phyloP scores from a whole-genome alignment of 1,284 basidiomycete genomes.

The Papiliotrema nemorosa region DNA sequence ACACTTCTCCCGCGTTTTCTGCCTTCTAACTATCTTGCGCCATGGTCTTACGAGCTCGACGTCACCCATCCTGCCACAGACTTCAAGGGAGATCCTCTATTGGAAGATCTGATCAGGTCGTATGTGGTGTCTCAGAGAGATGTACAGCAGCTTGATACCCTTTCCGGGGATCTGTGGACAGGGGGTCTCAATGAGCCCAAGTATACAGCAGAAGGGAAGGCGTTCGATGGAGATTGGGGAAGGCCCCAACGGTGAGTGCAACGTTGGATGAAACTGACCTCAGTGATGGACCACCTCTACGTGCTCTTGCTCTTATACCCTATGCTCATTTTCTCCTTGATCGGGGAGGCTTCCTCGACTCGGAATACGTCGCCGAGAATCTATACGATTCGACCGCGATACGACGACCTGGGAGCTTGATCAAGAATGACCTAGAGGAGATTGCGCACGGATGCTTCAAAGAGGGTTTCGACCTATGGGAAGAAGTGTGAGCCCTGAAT shows the following conservation, averaged over 20 bases:
- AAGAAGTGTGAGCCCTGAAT: slow-evolving; percentile 41
- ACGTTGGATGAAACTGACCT: background rate
- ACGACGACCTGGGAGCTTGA: slow-evolving; percentile 31
- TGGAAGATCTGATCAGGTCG: slow-evolving; percentile 38
- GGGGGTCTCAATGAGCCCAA: slow-evolving; percentile 58
- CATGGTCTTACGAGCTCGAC: slow-evolving; percentile 8
- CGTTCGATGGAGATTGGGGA: slow-evolving; percentile 51
- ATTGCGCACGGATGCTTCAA: slow-evolving; percentile 45
- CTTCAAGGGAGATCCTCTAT: slow-evolving; percentile 1
- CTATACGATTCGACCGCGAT: slow-evolving; percentile 42
- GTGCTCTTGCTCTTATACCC: slow-evolving; percentile 49
- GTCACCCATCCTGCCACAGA: background rate
- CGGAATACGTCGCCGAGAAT: slow-evolving; percentile 36
- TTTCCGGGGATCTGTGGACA: slow-evolving; percentile 48
- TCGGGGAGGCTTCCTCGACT: slow-evolving; percentile 34
- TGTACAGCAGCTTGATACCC: slow-evolving; percentile 49
- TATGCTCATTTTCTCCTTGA: slow-evolving; percentile 51
- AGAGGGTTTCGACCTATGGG: slow-evolving; percentile 49
- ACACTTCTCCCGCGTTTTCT: slow-evolving; percentile 35
- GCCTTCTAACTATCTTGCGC: slow-evolving; percentile 17
- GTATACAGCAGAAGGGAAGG: slow-evolving; percentile 49
- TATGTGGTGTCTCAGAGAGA: slow-evolving; percentile 41
- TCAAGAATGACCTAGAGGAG: slow-evolving; percentile 55
- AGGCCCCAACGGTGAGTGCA: slow-evolving; percentile 48
- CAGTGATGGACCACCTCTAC: slow-evolving; percentile 53